Evolutionary conservation across 2,329 filamentous ascomycete species (phyloP).

Genomic region (Myriosclerotinia curreyana): DNA sequence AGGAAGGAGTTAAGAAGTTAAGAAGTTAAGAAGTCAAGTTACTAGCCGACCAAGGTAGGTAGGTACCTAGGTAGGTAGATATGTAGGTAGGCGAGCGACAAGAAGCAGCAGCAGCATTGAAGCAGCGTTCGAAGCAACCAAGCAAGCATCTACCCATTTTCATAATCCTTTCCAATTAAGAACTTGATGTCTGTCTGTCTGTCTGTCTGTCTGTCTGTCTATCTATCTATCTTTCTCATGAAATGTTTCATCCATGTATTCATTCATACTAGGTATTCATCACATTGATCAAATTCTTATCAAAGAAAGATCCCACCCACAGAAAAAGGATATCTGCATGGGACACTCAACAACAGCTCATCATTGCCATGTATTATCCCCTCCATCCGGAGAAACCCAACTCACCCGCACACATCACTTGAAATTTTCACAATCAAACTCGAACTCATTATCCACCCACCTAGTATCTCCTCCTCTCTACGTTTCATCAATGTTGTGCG

Average conservation of each 20-base stretch:
- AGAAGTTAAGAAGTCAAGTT: too few species aligned
- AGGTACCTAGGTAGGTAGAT: background rate
- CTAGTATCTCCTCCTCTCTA: background rate
- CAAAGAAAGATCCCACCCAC: background rate
- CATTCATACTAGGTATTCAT: background rate
- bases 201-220: background rate
- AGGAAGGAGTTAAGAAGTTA: slow-evolving; percentile 10
- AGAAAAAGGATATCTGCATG: slow-evolving; percentile 6
- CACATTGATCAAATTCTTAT: background rate
- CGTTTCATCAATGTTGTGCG: slow-evolving; percentile 13
- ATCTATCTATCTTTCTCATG: background rate
- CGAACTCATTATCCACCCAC: background rate
- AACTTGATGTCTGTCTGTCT: background rate
- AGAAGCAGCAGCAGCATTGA: slow-evolving; percentile 8
- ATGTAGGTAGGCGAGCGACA: slow-evolving; percentile 10
- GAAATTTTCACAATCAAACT: background rate
- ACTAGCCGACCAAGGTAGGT: background rate
- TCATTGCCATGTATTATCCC: slow-evolving; percentile 11
- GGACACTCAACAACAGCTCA: too few species aligned
- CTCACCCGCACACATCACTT: background rate
- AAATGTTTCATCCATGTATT: background rate
- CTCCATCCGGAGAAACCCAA: background rate
- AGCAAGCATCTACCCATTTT: background rate
- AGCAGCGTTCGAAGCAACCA: too few species aligned
- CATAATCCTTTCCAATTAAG: background rate